Conservation (phyloP, 768 basidiomycete species). For the Collybiopsis confluens region DNA sequence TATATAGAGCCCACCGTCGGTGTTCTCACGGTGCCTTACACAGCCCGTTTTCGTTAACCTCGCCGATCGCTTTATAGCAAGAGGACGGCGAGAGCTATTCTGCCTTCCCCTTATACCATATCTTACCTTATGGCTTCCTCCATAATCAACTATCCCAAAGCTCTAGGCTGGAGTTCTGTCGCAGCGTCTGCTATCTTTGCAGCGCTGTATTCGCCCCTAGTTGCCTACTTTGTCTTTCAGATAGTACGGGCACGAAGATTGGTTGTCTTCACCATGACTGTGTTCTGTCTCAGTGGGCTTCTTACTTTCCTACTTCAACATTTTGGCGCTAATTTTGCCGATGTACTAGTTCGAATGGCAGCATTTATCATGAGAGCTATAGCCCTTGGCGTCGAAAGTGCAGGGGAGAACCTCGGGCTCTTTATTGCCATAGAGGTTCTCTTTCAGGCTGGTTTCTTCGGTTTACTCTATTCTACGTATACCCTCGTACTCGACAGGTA, state of each 20-base stretch:
- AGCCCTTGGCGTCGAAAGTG: conserved; percentile 24
- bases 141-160: conserved; percentile 13
- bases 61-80: too few relatives aligned
- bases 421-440: conserved; percentile 35
- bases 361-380: conserved; percentile 38
- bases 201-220: conserved; percentile 20
- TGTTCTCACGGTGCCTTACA: too few relatives aligned
- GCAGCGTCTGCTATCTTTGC: conserved; percentile 22
- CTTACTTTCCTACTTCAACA: not conserved
- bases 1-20: too few relatives aligned
- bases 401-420: conserved; percentile 25
- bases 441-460: conserved; percentile 38
- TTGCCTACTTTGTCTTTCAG: conserved; percentile 17
- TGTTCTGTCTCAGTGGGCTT: conserved; percentile 24
- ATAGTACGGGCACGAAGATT: conserved; percentile 16
- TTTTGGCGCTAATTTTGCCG: not conserved
- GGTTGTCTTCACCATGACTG: conserved; percentile 20
- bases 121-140: too few relatives aligned
- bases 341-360: conserved; percentile 29
- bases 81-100: too few relatives aligned
- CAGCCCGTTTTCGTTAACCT: too few relatives aligned
- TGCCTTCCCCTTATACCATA: too few relatives aligned
- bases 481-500: conserved; percentile 39
- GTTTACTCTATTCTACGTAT: conserved; percentile 37
- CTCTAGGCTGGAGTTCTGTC: conserved; percentile 15